phyloP scores from a whole-genome alignment of 495 filamentous ascomycete genomes.

The Lindgomyces ingoldianus region DNA sequence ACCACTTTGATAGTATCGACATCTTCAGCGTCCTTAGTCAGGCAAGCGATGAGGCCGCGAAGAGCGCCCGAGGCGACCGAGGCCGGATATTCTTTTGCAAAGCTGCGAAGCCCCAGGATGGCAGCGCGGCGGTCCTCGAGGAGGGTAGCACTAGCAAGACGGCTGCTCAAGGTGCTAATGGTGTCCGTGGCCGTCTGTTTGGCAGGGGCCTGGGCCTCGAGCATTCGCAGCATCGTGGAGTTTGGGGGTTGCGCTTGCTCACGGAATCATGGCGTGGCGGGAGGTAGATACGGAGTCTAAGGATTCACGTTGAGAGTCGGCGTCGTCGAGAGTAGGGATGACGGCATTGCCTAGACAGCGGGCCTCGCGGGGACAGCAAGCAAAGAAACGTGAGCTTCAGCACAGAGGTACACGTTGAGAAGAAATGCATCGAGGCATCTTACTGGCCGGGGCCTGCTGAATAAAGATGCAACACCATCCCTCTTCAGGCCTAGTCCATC shows the following conservation, averaged over 20 bases:
- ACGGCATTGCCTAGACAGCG: neutral
- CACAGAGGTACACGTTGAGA: no score
- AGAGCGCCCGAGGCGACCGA: slow-evolving; percentile 92
- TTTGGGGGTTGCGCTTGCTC: neutral
- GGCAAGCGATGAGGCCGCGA: slow-evolving; percentile 77
- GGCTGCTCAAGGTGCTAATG: slow-evolving; percentile 82
- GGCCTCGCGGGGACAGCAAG: neutral
- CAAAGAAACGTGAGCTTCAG: no score
- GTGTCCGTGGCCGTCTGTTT: slow-evolving; percentile 96
- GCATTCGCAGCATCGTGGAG: slow-evolving; percentile 78
- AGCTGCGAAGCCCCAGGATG: slow-evolving; percentile 89
- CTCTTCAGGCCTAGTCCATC: no score
- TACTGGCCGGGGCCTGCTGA: no score
- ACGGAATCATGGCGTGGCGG: slow-evolving; percentile 25
- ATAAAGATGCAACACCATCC: no score
- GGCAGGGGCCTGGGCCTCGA: slow-evolving; percentile 80
- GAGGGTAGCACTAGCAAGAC: slow-evolving; percentile 82
- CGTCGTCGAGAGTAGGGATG: neutral
- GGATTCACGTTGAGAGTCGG: neutral
- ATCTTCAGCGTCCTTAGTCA: slow-evolving; percentile 89
- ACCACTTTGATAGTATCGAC: slow-evolving; percentile 94
- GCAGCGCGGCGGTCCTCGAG: slow-evolving; percentile 92
- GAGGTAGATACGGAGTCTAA: neutral
- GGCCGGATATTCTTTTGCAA: slow-evolving; percentile 93
- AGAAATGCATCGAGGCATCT: no score